These are phyloP conservation scores for Pisolithus sp. DNA, from an alignment of 768 basidiomycete species.

Conservation along the genomic window DNA sequence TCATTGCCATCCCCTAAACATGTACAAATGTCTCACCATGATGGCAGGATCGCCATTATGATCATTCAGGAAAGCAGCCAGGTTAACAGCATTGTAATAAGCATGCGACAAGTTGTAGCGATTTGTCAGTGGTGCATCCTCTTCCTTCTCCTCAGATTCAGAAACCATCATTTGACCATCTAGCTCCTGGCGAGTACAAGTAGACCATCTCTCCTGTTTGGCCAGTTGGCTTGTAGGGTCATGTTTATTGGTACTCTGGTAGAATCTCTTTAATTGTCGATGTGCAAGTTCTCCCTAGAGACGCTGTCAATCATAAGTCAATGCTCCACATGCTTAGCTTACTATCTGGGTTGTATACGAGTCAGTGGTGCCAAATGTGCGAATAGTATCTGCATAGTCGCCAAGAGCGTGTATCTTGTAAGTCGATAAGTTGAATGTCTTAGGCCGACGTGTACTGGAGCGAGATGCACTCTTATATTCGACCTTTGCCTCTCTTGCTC, in stretches of 20 bases:
- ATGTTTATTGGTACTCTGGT: conserved; percentile 9
- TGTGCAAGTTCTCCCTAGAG: conserved; percentile 30
- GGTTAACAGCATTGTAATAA: no score
- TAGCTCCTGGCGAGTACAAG: background rate
- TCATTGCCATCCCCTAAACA: conserved; percentile 2
- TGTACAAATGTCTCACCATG: background rate
- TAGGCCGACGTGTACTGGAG: background rate
- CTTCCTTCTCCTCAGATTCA: background rate
- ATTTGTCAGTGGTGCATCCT: background rate
- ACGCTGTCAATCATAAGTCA: background rate
- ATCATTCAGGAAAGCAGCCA: background rate
- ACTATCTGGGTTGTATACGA: conserved; percentile 30
- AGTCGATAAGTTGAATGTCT: conserved; percentile 26
- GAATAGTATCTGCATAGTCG: conserved; percentile 25
- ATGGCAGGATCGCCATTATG: conserved; percentile 15
- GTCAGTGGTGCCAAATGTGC: conserved; percentile 29
- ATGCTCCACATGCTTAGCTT: conserved; percentile 1
- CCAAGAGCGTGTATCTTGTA: conserved; percentile 33
- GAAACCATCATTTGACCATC: background rate
- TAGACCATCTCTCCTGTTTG: conserved; percentile 10
- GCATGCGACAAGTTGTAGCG: no score
- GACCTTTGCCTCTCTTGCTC: background rate
- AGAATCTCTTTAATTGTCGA: conserved; percentile 19
- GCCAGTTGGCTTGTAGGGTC: no score
- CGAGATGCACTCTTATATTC: background rate